Conservation (phyloP, 2,329 filamentous ascomycete genomes). For the Apiospora sp. region DNA sequence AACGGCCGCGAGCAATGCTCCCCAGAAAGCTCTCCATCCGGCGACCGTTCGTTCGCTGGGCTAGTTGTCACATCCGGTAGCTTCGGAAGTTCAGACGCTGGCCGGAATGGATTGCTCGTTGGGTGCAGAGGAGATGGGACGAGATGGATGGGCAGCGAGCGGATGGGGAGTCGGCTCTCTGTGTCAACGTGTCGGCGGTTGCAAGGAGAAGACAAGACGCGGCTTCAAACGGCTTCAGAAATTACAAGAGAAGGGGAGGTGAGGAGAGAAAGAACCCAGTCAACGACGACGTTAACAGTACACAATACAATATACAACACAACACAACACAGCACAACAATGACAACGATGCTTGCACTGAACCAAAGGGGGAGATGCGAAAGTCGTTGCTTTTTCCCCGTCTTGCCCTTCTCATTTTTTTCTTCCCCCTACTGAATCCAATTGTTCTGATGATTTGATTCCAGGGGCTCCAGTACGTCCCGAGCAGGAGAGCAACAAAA, state of each 20-base stretch:
- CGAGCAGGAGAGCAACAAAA: neutral
- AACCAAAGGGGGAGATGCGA: neutral
- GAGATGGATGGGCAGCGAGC: constrained; percentile 5
- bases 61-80: constrained; percentile 17
- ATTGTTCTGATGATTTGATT: constrained; percentile 20
- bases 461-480: neutral
- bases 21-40: constrained; percentile 23
- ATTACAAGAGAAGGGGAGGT: neutral
- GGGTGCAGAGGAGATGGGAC: neutral
- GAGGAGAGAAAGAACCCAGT: neutral
- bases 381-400: neutral
- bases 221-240: constrained; percentile 10
- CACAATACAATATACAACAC: neutral
- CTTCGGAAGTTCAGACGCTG: neutral
- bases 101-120: neutral
- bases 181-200: neutral
- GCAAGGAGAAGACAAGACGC: neutral
- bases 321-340: neutral
- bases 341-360: neutral
- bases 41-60: constrained; percentile 9
- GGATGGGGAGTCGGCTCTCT: neutral
- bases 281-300: neutral
- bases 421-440: neutral
- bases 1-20: constrained; percentile 19
- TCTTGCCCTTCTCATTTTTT: neutral